phyloP scores from a whole-genome alignment of 1,284 basidiomycete genomes.

The Hypsizygus ulmarius region DNA sequence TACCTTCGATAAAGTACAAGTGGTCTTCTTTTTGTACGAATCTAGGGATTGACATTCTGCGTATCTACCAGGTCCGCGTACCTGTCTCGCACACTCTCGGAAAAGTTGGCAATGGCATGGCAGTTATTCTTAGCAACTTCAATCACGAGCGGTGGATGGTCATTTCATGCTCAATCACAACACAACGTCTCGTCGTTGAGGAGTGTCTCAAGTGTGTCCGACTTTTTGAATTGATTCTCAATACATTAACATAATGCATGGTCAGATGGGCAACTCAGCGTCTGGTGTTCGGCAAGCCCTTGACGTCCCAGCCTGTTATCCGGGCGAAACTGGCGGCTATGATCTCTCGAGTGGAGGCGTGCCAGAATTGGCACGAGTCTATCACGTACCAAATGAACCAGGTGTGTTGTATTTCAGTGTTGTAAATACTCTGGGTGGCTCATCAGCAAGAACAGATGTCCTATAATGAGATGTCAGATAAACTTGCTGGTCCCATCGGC shows the following conservation, averaged over 20 bases:
- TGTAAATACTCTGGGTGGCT: background rate
- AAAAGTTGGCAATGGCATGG: constrained; percentile 23
- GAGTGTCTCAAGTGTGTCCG: constrained; percentile 72
- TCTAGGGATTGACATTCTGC: no score
- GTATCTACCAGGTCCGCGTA: constrained; percentile 53
- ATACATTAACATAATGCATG: background rate
- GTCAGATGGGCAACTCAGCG: constrained; percentile 80
- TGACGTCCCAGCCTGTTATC: constrained; percentile 88
- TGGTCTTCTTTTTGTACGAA: background rate
- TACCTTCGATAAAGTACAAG: constrained; percentile 80
- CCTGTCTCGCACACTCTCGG: constrained; percentile 47
- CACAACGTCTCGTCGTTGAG: constrained; percentile 72
- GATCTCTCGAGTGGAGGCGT: constrained; percentile 87
- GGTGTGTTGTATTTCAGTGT: constrained; percentile 40
- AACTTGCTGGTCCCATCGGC: constrained; percentile 72
- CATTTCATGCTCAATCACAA: constrained; percentile 64
- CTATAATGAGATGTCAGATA: constrained; percentile 78
- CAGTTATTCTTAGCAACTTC: constrained; percentile 36
- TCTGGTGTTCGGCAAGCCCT: constrained; percentile 86
- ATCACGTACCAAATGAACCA: constrained; percentile 93
- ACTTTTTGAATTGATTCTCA: background rate
- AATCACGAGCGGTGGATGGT: constrained; percentile 91
- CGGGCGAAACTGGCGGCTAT: constrained; percentile 84
- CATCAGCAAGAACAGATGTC: constrained; percentile 51
- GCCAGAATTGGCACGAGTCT: constrained; percentile 87